Percentiles rank a stretch among this genome's conserved stretches.
Evolutionary conservation across 176 grass and related monocot species (phyloP).

Genomic region (Phyllostachys edulis): DNA sequence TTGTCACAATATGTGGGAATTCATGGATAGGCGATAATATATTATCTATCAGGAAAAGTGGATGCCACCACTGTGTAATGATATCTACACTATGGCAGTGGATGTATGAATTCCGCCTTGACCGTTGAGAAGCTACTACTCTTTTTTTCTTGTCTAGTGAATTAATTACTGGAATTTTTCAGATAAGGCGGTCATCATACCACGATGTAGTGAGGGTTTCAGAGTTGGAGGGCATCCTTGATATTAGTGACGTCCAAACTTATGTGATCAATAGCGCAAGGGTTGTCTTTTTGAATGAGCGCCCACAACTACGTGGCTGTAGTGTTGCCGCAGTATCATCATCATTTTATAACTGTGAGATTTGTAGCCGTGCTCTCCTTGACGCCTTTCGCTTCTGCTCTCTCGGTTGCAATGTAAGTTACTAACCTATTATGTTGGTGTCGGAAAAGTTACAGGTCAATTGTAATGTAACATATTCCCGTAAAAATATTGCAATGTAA

Average conservation of each 20-base stretch:
- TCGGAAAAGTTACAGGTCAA: neutral
- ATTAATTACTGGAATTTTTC: neutral
- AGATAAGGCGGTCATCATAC: constrained; percentile 66
- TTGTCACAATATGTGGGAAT: neutral
- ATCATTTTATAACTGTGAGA: constrained; percentile 42
- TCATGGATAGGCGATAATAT: neutral
- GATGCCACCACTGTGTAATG: neutral
- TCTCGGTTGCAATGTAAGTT: constrained; percentile 60
- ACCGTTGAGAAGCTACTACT: too few species aligned
- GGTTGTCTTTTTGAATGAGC: constrained; percentile 61
- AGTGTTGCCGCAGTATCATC: neutral
- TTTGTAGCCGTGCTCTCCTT: constrained; percentile 42
- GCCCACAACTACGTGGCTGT: constrained; percentile 26
- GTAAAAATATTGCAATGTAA: too few species aligned
- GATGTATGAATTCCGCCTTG: too few species aligned
- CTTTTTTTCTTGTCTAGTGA: too few species aligned
- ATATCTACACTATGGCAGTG: neutral
- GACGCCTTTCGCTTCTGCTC: constrained; percentile 32
- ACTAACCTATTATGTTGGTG: neutral
- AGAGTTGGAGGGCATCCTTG: constrained; percentile 56
- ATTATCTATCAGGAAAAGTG: neutral
- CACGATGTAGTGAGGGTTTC: constrained; percentile 60
- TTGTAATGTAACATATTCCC: neutral
- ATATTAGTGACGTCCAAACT: constrained; percentile 54
- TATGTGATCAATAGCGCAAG: constrained; percentile 73